Conservation (phyloP, 352 stramenopile species). For the Detonula confervacea region DNA sequence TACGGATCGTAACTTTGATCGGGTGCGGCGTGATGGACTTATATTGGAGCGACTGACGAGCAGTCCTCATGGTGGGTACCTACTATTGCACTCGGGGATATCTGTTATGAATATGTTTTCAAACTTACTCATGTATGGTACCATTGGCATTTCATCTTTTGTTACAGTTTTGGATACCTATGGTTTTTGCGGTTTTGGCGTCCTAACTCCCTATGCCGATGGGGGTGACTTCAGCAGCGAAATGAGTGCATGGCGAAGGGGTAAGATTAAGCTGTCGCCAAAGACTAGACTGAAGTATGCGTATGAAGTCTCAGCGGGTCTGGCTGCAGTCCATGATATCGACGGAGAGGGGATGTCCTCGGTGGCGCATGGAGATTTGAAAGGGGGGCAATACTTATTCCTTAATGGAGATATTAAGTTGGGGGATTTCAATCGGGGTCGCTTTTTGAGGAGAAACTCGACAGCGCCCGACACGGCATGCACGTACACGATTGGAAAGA, state of each 20-base stretch:
- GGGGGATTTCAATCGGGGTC: conserved; percentile 66
- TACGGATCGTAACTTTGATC: conserved; percentile 69
- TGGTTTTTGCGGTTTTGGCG: conserved; percentile 68
- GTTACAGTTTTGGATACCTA: conserved; percentile 67
- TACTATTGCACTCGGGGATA: not conserved
- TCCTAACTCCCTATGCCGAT: conserved; percentile 61
- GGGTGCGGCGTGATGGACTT: conserved; percentile 71
- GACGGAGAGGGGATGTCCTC: conserved; percentile 61
- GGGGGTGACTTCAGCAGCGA: conserved; percentile 46
- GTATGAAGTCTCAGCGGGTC: conserved; percentile 55
- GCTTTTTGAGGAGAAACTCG: conserved; percentile 43
- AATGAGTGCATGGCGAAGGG: conserved; percentile 29
- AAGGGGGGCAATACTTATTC: conserved; percentile 70
- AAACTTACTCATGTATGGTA: not conserved
- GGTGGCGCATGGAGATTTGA: conserved; percentile 78
- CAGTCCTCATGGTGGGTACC: conserved; percentile 33
- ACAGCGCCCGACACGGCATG: conserved; percentile 29
- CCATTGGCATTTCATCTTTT: conserved; percentile 13
- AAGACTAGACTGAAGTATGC: conserved; percentile 59
- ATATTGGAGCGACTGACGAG: conserved; percentile 62
- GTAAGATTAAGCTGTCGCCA: conserved; percentile 39
- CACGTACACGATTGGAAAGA: conserved; percentile 46
- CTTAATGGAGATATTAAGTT: conserved; percentile 57
- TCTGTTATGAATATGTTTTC: not conserved
- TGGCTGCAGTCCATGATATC: conserved; percentile 73